Base-by-base conservation (phyloP, 164 flowering plant species). In the Vitis cinerea region DNA sequence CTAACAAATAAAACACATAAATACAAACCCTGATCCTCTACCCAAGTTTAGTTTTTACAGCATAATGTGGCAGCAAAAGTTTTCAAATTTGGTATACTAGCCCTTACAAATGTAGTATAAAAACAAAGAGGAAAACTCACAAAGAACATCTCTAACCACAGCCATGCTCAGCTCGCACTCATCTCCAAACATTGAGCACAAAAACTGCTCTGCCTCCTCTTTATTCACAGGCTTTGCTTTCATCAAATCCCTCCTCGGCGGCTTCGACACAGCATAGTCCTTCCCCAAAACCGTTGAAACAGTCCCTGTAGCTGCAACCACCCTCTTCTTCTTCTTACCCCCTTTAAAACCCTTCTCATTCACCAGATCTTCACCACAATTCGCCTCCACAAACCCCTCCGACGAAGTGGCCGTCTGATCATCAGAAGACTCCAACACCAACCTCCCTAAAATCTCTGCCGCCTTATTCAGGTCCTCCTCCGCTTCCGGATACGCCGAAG, bases 181-280 rank as follows among this genome's bases (percentile, higher is more conserved):
- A 4, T 84, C 82, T 2, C 97, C 94, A 55, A 94, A 95, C 95
- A 92, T 85, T 1, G 95, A 88, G 70, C 74, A 88, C 72, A 94
- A 69, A 64, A 90, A 90, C 81, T 89, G 90, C 78, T 90, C 97
- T 1, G 82, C 83, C 48, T 85, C 89, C 29, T 85, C 88, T 12
- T 66, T 68, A n/a, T 70, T 69, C 52, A 64, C 54, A 23, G 51
- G 48, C 68, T 81, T 83, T 14, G 56, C 27, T 66, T 77, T 83
- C 8, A 8, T 10, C 30, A 63, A 64, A 48, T 66, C 76, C 61
- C 49, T 81, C 72, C 65, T 73, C 1, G 75, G 73, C 1, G 60
- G 67, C 14, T 83, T 48, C 48, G 56, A 71, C 61, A 85, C 80
- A 6, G 44, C 4, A 68, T 94, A 94, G 13, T 86, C 90, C 74